These are phyloP conservation scores for Backusella westeae DNA, from an alignment of 192 early-diverging fungal species.

Conservation along the genomic window DNA sequence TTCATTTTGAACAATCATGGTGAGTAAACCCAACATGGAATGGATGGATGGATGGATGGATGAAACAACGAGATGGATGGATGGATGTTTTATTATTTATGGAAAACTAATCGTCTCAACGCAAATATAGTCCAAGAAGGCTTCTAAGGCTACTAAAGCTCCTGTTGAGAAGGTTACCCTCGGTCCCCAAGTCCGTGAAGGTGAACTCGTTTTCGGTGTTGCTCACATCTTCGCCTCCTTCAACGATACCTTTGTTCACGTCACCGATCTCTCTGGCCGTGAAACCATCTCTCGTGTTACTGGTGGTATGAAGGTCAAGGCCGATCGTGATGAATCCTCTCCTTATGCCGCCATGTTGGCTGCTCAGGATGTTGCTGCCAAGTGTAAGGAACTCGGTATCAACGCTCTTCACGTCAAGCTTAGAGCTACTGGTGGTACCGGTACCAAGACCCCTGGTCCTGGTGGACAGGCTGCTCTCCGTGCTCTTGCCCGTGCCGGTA, in stretches of 20 bases:
- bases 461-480: constrained; percentile 98
- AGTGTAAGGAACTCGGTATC: constrained; percentile 99
- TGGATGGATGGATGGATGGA: constrained; percentile 23
- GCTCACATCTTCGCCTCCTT: constrained; percentile 99
- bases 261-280: constrained; percentile 99
- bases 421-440: constrained; percentile 99
- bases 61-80: not conserved
- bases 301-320: constrained; percentile 99
- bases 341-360: constrained; percentile 99
- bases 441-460: constrained; percentile 96
- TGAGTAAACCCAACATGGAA: constrained; percentile 10
- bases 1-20: constrained; percentile 37
- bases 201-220: constrained; percentile 99
- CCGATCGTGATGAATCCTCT: constrained; percentile 99
- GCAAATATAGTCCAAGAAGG: constrained; percentile 30
- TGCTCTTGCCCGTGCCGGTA: constrained; percentile 97
- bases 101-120: not conserved
- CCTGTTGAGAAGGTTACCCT: constrained; percentile 88
- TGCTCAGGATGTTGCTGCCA: constrained; percentile 95
- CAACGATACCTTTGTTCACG: constrained; percentile 99
- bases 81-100: not conserved
- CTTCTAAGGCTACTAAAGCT: constrained; percentile 56
- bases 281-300: constrained; percentile 99
- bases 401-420: constrained; percentile 99
- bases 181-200: constrained; percentile 96